Percentiles rank a stretch among this genome's conserved stretches.
phyloP scores from a whole-genome alignment of 305 asterid species.

The Solanum hybrid region DNA sequence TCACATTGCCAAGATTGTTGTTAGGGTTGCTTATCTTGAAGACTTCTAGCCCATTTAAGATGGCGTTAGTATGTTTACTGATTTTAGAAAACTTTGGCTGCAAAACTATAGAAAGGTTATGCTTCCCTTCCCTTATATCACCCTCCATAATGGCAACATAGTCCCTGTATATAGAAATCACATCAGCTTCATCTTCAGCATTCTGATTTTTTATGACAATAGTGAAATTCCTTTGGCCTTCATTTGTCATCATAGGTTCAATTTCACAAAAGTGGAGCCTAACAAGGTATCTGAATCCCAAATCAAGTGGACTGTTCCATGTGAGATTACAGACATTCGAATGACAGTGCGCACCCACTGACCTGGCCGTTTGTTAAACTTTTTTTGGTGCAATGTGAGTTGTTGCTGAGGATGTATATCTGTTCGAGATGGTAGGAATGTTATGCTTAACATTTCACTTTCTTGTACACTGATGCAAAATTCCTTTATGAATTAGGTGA shows the following conservation, averaged over 20 bases:
- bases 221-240: constrained; percentile 1
- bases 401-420: constrained; percentile 2
- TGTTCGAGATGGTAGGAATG: constrained; percentile 11
- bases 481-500: not conserved
- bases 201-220: constrained; percentile 37
- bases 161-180: constrained; percentile 35
- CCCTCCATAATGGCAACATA: constrained; percentile 25
- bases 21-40: constrained; percentile 50
- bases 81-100: constrained; percentile 20
- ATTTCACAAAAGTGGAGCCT: constrained; percentile 55
- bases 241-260: constrained; percentile 8
- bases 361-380: constrained; percentile 22
- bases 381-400: constrained; percentile 32
- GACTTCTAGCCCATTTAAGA: constrained; percentile 42
- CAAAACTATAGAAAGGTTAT: constrained; percentile 27
- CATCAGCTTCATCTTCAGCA: constrained; percentile 2
- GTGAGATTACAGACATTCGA: constrained; percentile 12
- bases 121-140: not conserved
- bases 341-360: constrained; percentile 7
- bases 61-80: not conserved
- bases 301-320: constrained; percentile 50
- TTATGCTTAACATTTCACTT: not conserved
- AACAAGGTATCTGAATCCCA: constrained; percentile 59
- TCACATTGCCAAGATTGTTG: too few species aligned
- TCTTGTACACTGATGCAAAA: not conserved